Evolutionary conservation across 257 asterid genomes (phyloP).

Genomic region (Prunella vulgaris): DNA sequence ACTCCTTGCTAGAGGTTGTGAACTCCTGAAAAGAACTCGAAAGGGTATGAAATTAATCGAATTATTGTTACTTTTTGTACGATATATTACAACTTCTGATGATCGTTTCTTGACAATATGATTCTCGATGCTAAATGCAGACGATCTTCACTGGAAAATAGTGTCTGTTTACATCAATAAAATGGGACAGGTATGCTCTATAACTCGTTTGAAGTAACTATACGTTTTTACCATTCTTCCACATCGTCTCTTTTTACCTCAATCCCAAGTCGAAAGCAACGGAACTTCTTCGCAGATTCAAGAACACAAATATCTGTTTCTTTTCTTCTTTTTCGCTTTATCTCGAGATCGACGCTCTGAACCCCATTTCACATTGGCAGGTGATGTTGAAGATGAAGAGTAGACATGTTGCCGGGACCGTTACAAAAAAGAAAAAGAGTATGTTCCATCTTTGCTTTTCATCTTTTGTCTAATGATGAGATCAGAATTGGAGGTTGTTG

Average conservation of each 20-base stretch:
- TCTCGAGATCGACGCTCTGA: slow-evolving; percentile 21
- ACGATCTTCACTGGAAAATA: slow-evolving; percentile 95
- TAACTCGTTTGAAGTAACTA: slow-evolving; percentile 18
- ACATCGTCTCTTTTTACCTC: not conserved
- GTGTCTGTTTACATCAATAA: slow-evolving; percentile 84
- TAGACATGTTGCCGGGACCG: slow-evolving; percentile 92
- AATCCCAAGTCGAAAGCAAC: slow-evolving; percentile 6
- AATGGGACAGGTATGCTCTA: slow-evolving; percentile 67
- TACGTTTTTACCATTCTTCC: not conserved
- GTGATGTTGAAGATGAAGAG: slow-evolving; percentile 92
- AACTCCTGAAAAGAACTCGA: slow-evolving; percentile 84
- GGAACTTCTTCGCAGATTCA: slow-evolving; percentile 19
- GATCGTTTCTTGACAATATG: not conserved
- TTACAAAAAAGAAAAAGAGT: slow-evolving; percentile 99
- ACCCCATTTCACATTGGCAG: slow-evolving; percentile 35
- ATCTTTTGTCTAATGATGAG: slow-evolving; percentile 46
- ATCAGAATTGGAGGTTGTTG: slow-evolving; percentile 50
- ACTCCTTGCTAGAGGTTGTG: slow-evolving; percentile 84
- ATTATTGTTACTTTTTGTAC: not conserved
- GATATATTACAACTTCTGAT: not conserved
- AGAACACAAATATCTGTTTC: slow-evolving; percentile 21
- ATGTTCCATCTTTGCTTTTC: slow-evolving; percentile 36
- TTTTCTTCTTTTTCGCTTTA: slow-evolving; percentile 19
- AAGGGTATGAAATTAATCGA: slow-evolving; percentile 40
- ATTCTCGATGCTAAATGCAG: slow-evolving; percentile 39